Percentiles rank a stretch among this genome's conserved stretches.
Conservation (phyloP, 352 stramenopile species). For the Globisporangium carolinianum region DNA sequence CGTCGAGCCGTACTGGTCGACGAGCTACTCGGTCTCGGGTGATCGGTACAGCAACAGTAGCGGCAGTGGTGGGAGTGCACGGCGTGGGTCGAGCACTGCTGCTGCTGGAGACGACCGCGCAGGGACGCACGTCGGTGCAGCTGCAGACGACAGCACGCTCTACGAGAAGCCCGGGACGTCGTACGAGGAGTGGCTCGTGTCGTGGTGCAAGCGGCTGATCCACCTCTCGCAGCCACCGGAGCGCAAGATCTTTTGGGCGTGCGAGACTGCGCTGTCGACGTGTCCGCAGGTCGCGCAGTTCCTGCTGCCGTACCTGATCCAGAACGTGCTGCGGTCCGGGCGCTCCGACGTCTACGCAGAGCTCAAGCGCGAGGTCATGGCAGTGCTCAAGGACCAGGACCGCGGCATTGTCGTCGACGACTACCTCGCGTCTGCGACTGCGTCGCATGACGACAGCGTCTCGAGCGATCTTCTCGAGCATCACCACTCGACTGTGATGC, state of each 20-base stretch:
- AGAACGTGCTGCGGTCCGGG: slow-evolving; percentile 76
- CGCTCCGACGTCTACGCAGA: slow-evolving; percentile 53
- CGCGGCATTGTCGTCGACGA: slow-evolving; percentile 50
- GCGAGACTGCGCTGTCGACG: slow-evolving; percentile 45
- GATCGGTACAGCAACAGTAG: slow-evolving; percentile 9
- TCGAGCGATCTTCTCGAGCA: too few relatives aligned
- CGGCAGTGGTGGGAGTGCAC: slow-evolving; percentile 7
- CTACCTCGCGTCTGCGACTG: slow-evolving; percentile 26
- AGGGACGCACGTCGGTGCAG: slow-evolving; percentile 4
- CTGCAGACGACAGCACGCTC: slow-evolving; percentile 40
- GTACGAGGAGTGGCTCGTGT: slow-evolving; percentile 81
- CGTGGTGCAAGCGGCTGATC: slow-evolving; percentile 73
- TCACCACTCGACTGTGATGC: neutral
- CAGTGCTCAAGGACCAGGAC: slow-evolving; percentile 67
- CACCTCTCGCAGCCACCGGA: slow-evolving; percentile 74
- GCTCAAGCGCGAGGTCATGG: slow-evolving; percentile 77
- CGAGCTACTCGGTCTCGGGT: slow-evolving; percentile 56
- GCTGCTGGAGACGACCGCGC: slow-evolving; percentile 16
- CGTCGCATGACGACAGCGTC: slow-evolving; percentile 10
- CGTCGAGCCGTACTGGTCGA: slow-evolving; percentile 87
- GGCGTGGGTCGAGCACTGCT: slow-evolving; percentile 9
- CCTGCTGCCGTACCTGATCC: slow-evolving; percentile 78
- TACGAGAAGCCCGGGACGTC: slow-evolving; percentile 71
- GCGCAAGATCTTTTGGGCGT: slow-evolving; percentile 77
- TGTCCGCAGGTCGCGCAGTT: slow-evolving; percentile 74